Conservation (phyloP, 2,329 filamentous ascomycete genomes). For the Zasmidium cellare region DNA sequence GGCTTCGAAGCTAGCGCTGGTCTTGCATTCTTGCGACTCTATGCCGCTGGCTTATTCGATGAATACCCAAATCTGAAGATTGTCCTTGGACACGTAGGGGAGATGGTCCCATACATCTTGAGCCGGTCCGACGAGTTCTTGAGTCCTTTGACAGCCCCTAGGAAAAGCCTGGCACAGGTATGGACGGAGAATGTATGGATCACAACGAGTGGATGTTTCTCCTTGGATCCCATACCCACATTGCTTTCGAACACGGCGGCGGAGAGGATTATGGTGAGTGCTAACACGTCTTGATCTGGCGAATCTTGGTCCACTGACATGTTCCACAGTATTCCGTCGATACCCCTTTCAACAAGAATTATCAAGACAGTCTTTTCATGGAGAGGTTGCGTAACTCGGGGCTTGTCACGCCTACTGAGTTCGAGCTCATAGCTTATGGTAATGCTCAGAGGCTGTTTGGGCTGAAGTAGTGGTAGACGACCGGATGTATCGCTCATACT, state of each 20-base stretch:
- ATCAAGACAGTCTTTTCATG: too few species aligned
- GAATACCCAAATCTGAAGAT: conserved; percentile 55
- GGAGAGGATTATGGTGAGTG: conserved; percentile 55
- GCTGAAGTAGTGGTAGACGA: too few species aligned
- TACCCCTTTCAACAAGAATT: too few species aligned
- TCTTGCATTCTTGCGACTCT: conserved; percentile 52
- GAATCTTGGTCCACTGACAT: too few species aligned
- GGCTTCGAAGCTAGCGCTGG: conserved; percentile 54
- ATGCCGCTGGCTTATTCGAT: conserved; percentile 56
- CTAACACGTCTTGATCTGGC: too few species aligned
- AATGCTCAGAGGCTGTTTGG: too few species aligned
- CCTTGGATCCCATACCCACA: conserved; percentile 5
- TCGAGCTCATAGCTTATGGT: too few species aligned
- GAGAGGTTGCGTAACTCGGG: too few species aligned
- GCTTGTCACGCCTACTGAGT: too few species aligned
- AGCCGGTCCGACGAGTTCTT: conserved; percentile 40
- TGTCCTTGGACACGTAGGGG: conserved; percentile 57
- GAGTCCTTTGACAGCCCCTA: background rate
- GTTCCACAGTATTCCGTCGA: too few species aligned
- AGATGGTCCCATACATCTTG: conserved; percentile 57
- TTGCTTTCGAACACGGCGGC: conserved; percentile 31
- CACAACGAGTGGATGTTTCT: conserved; percentile 55
- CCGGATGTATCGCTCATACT: too few species aligned
- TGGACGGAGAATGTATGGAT: conserved; percentile 53
- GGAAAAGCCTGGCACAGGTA: too few species aligned